Evolutionary conservation across 2,329 filamentous ascomycete species (phyloP).

Genomic region (Penicillium sp.): DNA sequence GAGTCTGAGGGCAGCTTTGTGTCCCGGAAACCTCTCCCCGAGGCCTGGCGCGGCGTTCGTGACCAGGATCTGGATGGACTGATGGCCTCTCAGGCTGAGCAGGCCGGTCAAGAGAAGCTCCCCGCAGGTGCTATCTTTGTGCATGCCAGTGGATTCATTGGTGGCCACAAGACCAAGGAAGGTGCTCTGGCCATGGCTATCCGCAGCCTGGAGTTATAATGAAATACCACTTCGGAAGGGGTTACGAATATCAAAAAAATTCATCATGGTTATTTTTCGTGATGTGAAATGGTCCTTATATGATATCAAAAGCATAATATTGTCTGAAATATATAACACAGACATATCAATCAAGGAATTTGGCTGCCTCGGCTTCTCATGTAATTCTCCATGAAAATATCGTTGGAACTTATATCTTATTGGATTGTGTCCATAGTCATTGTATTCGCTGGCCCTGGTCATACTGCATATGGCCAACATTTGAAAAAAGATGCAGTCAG

Average conservation of each 20-base stretch:
- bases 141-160: constrained; percentile 93
- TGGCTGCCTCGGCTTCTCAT: background rate
- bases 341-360: background rate
- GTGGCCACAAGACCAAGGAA: constrained; percentile 88
- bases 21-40: constrained; percentile 87
- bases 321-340: background rate
- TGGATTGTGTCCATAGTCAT: background rate
- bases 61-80: constrained; percentile 77
- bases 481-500: background rate
- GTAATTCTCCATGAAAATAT: background rate
- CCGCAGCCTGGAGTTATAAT: constrained; percentile 23
- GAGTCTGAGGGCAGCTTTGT: constrained; percentile 81
- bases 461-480: background rate
- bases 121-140: constrained; percentile 75
- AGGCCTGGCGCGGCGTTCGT: constrained; percentile 86
- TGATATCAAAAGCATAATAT: constrained; percentile 2
- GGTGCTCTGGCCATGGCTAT: constrained; percentile 81
- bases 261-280: background rate
- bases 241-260: background rate
- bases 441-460: background rate
- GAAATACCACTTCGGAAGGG: background rate
- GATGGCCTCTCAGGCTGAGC: constrained; percentile 41
- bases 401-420: background rate
- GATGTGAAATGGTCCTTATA: background rate
- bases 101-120: constrained; percentile 38